Conservation (phyloP, 1,284 basidiomycete genomes). For the Naganishia sp. region DNA sequence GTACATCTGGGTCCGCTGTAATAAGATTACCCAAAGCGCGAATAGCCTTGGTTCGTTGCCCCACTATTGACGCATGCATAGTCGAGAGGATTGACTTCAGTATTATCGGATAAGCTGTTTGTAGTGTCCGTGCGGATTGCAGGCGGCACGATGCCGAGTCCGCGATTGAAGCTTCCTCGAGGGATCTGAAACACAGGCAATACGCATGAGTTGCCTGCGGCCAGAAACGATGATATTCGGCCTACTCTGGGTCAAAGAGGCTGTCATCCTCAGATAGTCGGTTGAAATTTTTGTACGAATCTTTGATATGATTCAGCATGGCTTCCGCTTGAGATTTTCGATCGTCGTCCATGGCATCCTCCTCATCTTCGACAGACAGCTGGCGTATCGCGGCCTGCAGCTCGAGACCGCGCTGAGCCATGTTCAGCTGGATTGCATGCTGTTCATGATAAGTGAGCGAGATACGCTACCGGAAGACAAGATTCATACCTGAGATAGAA, state of each 20-base stretch:
- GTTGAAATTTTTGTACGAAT: conserved; percentile 51
- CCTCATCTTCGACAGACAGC: not conserved
- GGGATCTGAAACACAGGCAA: conserved; percentile 1
- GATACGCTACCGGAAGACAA: no score
- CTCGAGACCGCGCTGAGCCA: conserved; percentile 13
- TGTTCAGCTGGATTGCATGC: conserved; percentile 24
- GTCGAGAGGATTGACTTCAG: conserved; percentile 72
- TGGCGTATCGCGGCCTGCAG: conserved; percentile 11
- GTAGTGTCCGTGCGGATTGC: conserved; percentile 52
- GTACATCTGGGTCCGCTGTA: conserved; percentile 77
- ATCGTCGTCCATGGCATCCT: not conserved
- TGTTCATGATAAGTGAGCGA: not conserved
- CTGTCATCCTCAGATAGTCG: conserved; percentile 69
- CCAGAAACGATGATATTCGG: not conserved
- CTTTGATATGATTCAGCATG: conserved; percentile 3
- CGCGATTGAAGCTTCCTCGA: conserved; percentile 14
- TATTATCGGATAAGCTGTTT: conserved; percentile 75
- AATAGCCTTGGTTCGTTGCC: conserved; percentile 86
- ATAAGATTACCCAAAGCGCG: conserved; percentile 81
- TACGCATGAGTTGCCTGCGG: not conserved
- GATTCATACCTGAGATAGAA: conserved; percentile 12
- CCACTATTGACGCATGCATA: conserved; percentile 77
- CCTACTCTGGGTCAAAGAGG: conserved; percentile 72
- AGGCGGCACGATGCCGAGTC: conserved; percentile 6
- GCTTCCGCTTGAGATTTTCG: not conserved